phyloP scores from a whole-genome alignment of 1,284 basidiomycete genomes.

The Ceratobasidium sp. region DNA sequence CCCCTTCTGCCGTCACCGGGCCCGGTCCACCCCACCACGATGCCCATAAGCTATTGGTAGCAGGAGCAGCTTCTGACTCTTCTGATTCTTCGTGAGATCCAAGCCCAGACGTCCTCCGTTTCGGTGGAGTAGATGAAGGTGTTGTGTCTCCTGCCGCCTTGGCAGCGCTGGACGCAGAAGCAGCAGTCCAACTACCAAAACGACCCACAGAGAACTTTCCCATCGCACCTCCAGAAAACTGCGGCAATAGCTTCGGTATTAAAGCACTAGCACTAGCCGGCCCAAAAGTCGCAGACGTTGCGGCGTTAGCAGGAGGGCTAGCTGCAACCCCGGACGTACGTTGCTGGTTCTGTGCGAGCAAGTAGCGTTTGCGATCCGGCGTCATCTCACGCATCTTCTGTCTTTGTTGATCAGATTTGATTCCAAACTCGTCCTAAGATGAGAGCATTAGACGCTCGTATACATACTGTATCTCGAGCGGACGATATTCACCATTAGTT shows the following conservation, averaged over 20 bases:
- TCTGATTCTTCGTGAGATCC: conserved; percentile 12
- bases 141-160: not conserved
- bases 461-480: not conserved
- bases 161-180: conserved; percentile 39
- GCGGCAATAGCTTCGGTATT: conserved; percentile 67
- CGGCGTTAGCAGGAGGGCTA: conserved; percentile 46
- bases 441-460: not conserved
- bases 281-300: conserved; percentile 63
- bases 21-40: conserved; percentile 32
- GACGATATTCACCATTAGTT: conserved; percentile 64
- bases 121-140: not conserved
- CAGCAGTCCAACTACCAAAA: conserved; percentile 59
- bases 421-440: conserved; percentile 68
- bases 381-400: conserved; percentile 71
- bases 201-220: conserved; percentile 76
- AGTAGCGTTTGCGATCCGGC: conserved; percentile 69
- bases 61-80: conserved; percentile 49
- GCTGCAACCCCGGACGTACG: conserved; percentile 50
- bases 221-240: conserved; percentile 72
- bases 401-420: conserved; percentile 70
- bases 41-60: conserved; percentile 22
- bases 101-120: not conserved
- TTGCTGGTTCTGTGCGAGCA: conserved; percentile 63
- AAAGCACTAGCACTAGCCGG: conserved; percentile 63
- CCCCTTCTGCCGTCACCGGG: conserved; percentile 48